These are phyloP conservation scores for Lepraria neglecta DNA, from an alignment of 495 filamentous ascomycete species.

Conservation along the genomic window DNA sequence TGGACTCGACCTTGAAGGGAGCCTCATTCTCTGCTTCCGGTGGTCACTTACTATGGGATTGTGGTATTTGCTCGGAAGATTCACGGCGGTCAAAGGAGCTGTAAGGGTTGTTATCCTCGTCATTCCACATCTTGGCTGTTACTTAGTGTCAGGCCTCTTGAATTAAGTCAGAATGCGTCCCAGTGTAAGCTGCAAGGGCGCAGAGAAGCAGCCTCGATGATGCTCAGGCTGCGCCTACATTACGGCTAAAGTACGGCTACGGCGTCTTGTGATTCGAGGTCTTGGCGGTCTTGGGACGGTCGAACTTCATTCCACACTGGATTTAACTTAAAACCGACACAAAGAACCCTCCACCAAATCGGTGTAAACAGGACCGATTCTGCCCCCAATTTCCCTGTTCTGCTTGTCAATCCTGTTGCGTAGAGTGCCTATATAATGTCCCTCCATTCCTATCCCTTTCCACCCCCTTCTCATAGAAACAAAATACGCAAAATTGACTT, in stretches of 20 bases:
- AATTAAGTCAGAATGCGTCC: background rate
- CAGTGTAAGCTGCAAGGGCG: background rate
- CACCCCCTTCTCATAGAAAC: background rate
- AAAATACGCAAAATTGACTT: background rate
- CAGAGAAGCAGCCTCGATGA: background rate
- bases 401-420: no score
- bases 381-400: no score
- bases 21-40: background rate
- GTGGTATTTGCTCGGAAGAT: slow-evolving; percentile 61
- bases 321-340: no score
- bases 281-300: background rate
- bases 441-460: background rate
- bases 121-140: slow-evolving; percentile 61
- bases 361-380: no score
- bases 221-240: background rate
- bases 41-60: slow-evolving; percentile 40
- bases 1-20: background rate
- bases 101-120: slow-evolving; percentile 93
- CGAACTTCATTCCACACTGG: background rate
- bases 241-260: slow-evolving; percentile 4
- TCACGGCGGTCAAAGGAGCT: slow-evolving; percentile 82
- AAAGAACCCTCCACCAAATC: no score
- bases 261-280: background rate
- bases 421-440: no score
- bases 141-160: no score